Base-by-base conservation (phyloP, 192 early-diverging fungal genomes). In the Linnemannia exigua region DNA sequence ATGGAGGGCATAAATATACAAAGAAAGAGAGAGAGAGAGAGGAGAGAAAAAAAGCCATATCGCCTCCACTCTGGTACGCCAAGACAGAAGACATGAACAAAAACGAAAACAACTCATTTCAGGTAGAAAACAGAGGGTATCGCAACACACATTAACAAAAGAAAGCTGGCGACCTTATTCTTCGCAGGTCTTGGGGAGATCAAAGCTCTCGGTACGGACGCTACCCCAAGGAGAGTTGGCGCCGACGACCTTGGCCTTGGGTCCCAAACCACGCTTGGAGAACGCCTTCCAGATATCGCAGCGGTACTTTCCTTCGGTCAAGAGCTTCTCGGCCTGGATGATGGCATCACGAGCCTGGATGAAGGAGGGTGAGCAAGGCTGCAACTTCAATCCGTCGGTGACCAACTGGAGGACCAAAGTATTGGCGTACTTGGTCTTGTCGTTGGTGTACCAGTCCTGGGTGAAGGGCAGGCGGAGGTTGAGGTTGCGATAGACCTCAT, bases 261-360 rank as follows among this genome's bases (percentile, higher is more conserved):
- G 83, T 16, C 98, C 98, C 44, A 99, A 86, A 31, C 98, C 98
- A 72, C 98, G 94, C 88, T 96, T 97, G 37, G 98, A 93, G 92
- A 99, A 96, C 36, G 89, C 95, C 63, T 68, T 88, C 92, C 95
- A 95, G 67, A 96, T 90, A 71, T 91, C 82, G 88, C 95, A 96
- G 67, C 88, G 79, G 88, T 95, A 93, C 25, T 92, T 87, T 75
- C 94, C 95, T 28, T 89, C 88, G n/a, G 94, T 95, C 63, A 94
- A 83, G 69, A 90, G 72, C 61, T 89, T 76, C 72, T 95, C 94
- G 16, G 95, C 95, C 58, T 91, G 87, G 36, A 96, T 72, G 47
- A 96, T 96, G 37, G 95, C 93, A 74, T 95, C 91, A 82, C 95
- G 92, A 8, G 95, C 93, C 70, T 92, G 89, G 41, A 94, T 92